Evolutionary conservation across 176 grass and related monocot species (phyloP).

Genomic region (Calamus simplicifolius): DNA sequence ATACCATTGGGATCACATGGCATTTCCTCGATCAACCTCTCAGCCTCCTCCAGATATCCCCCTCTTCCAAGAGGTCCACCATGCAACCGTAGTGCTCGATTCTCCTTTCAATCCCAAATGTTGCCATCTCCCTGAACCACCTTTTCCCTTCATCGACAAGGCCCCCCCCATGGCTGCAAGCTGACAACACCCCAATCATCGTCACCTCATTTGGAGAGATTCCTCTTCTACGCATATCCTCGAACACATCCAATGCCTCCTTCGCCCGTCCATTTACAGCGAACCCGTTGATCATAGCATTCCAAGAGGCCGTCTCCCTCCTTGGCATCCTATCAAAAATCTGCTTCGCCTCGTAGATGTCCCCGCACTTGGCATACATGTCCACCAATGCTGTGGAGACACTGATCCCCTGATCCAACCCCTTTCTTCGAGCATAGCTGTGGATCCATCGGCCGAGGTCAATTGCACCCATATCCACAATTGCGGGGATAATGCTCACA

Average conservation of each 20-base stretch:
- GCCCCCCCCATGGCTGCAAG: conserved; percentile 16
- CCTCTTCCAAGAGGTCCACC: conserved; percentile 22
- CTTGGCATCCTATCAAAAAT: conserved; percentile 2
- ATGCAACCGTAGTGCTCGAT: conserved; percentile 25
- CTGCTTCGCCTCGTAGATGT: conserved; percentile 2
- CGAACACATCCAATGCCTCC: conserved; percentile 8
- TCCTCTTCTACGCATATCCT: conserved; percentile 9
- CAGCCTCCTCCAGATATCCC: conserved; percentile 17
- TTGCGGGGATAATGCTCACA: conserved; percentile 18
- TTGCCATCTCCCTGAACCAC: conserved; percentile 22
- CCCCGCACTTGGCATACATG: conserved; percentile 23
- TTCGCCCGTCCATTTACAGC: conserved; percentile 12
- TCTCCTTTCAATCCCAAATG: conserved; percentile 1
- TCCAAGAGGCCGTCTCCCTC: conserved; percentile 15
- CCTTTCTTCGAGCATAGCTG: conserved; percentile 14
- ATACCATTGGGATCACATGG: conserved; percentile 13
- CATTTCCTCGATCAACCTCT: conserved; percentile 20
- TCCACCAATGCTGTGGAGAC: conserved; percentile 13
- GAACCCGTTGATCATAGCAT: conserved; percentile 22
- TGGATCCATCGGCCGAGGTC: conserved; percentile 24
- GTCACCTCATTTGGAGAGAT: conserved; percentile 13
- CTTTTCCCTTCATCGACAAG: conserved; percentile 14
- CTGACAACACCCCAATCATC: conserved; percentile 14
- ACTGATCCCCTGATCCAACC: conserved; percentile 10
- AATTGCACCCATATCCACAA: conserved; percentile 15